phyloP scores from a whole-genome alignment of 1,284 basidiomycete genomes.

The Pseudozyma sp. region DNA sequence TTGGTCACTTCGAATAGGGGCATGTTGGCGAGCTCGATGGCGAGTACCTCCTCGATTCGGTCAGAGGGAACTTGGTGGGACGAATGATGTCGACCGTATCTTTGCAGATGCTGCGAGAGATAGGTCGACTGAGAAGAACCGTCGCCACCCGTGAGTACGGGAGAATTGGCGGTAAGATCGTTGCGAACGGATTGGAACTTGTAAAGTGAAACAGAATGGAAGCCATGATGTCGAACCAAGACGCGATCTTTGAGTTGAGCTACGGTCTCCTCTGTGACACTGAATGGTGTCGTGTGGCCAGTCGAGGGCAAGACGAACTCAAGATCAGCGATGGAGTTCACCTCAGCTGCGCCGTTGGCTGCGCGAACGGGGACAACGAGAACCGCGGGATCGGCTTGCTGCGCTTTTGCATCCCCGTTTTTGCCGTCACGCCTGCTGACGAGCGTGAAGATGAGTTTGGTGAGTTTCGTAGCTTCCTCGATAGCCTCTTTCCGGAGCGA shows the following conservation, averaged over 20 bases:
- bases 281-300: neutral
- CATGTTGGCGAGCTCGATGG: conserved; percentile 1
- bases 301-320: conserved; percentile 12
- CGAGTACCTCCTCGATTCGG: neutral
- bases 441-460: conserved; percentile 16
- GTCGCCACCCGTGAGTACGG: neutral
- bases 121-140: conserved; percentile 4
- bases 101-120: conserved; percentile 21
- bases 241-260: conserved; percentile 4
- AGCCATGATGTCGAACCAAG: conserved; percentile 24
- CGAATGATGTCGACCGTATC: conserved; percentile 11
- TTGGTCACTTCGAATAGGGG: conserved; percentile 21
- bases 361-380: conserved; percentile 24
- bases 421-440: conserved; percentile 9
- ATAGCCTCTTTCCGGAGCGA: neutral
- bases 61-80: neutral
- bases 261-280: neutral
- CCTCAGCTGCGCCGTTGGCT: neutral
- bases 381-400: conserved; percentile 16
- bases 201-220: conserved; percentile 15
- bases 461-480: conserved; percentile 14
- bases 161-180: conserved; percentile 13
- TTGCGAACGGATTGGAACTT: conserved; percentile 6
- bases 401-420: neutral
- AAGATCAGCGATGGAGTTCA: conserved; percentile 5